Conservation (phyloP, 1,284 basidiomycete species). For the Malassezia psittaci region DNA sequence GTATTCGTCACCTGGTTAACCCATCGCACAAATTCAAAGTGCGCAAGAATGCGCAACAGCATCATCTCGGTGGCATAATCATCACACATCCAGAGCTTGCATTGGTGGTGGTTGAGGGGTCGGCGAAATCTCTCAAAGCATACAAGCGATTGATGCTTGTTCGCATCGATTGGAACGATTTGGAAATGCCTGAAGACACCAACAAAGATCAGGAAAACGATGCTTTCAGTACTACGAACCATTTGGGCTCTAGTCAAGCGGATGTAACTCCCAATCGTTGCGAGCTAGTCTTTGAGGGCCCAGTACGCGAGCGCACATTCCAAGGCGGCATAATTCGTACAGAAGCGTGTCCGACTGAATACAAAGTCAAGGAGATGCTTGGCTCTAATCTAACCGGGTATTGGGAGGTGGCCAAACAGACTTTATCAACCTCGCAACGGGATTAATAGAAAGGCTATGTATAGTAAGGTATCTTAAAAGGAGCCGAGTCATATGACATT, state of each 20-base stretch:
- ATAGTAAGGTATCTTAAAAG: slow-evolving; percentile 26
- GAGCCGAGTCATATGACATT: no score
- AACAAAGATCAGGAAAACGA: slow-evolving; percentile 24
- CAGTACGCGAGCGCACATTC: slow-evolving; percentile 60
- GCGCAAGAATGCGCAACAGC: slow-evolving; percentile 84
- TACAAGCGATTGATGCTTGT: slow-evolving; percentile 79
- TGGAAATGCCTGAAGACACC: slow-evolving; percentile 63
- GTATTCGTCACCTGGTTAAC: slow-evolving; percentile 73
- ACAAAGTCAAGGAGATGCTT: slow-evolving; percentile 69
- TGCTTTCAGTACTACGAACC: no score
- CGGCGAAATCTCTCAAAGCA: slow-evolving; percentile 69
- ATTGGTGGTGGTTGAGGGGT: slow-evolving; percentile 87
- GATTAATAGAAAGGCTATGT: background rate
- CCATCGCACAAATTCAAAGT: slow-evolving; percentile 92
- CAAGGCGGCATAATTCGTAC: slow-evolving; percentile 56
- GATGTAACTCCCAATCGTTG: slow-evolving; percentile 74
- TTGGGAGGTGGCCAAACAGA: slow-evolving; percentile 82
- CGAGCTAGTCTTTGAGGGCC: slow-evolving; percentile 84
- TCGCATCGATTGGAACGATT: slow-evolving; percentile 89
- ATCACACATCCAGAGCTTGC: slow-evolving; percentile 81
- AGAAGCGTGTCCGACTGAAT: slow-evolving; percentile 64
- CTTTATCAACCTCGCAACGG: background rate
- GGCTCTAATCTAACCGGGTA: slow-evolving; percentile 72
- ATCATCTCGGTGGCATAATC: slow-evolving; percentile 72
- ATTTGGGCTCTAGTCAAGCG: slow-evolving; percentile 18